phyloP scores from a whole-genome alignment of 1,139 yeast species.

The Candida glucosophila region DNA sequence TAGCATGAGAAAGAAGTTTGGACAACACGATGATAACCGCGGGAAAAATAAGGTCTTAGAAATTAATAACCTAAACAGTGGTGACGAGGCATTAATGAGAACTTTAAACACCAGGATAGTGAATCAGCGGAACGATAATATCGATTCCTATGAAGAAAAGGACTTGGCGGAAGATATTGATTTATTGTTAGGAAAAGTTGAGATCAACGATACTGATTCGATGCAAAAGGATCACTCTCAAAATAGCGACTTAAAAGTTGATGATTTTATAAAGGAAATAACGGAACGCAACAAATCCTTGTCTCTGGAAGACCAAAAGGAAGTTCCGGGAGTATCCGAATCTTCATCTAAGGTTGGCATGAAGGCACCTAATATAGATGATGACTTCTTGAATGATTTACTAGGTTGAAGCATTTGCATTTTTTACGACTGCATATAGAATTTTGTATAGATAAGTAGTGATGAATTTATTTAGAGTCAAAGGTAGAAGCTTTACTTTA shows the following conservation, averaged over 20 bases:
- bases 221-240: not conserved
- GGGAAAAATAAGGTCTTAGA: conserved; percentile 21
- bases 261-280: conserved; percentile 2
- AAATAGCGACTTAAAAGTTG: no score
- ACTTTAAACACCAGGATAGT: conserved; percentile 18
- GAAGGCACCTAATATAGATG: conserved; percentile 4
- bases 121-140: conserved; percentile 3
- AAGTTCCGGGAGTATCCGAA: not conserved
- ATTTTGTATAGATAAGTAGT: no score
- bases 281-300: not conserved
- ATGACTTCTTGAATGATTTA: conserved; percentile 14
- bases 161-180: conserved; percentile 13
- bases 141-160: conserved; percentile 9
- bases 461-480: no score
- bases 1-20: conserved; percentile 24
- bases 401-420: conserved; percentile 7
- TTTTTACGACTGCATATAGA: no score
- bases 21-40: conserved; percentile 4
- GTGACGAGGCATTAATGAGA: conserved; percentile 17
- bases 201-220: conserved; percentile 1
- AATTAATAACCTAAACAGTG: conserved; percentile 23
- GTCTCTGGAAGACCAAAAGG: not conserved
- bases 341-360: not conserved
- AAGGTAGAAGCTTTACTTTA: no score
- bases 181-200: conserved; percentile 8